Percentiles rank a stretch among this genome's conserved stretches.
These are phyloP conservation scores for Leersia perrieri DNA, from an alignment of 176 grass and related monocot species.

Conservation along the genomic window DNA sequence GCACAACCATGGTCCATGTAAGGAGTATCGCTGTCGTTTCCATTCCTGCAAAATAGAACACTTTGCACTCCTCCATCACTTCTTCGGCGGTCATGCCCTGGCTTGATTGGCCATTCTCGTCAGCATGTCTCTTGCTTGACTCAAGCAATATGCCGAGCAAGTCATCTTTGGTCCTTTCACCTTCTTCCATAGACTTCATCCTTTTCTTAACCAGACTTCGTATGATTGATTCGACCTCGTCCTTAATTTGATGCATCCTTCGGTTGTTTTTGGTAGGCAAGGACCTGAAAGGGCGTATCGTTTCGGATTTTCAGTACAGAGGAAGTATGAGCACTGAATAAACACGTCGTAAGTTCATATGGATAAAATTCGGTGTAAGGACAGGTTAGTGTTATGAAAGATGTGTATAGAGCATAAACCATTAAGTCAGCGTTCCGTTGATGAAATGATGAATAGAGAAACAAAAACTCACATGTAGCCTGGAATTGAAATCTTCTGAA, in stretches of 20 bases:
- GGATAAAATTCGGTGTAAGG: too few relatives aligned
- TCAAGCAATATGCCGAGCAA: slow-evolving; percentile 54
- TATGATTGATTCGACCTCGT: slow-evolving; percentile 38
- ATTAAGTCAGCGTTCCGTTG: too few relatives aligned
- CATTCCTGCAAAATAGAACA: slow-evolving; percentile 82
- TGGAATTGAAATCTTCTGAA: slow-evolving; percentile 37
- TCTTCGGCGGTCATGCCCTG: slow-evolving; percentile 49
- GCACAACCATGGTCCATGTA: slow-evolving; percentile 60
- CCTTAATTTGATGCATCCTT: slow-evolving; percentile 39
- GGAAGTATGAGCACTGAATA: neutral
- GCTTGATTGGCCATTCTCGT: slow-evolving; percentile 33
- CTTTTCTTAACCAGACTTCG: slow-evolving; percentile 37
- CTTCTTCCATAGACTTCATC: slow-evolving; percentile 42
- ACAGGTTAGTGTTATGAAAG: too few relatives aligned
- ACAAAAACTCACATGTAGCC: slow-evolving; percentile 43
- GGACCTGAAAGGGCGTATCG: slow-evolving; percentile 20
- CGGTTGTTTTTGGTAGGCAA: slow-evolving; percentile 51
- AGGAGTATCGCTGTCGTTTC: slow-evolving; percentile 70
- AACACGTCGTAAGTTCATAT: too few relatives aligned
- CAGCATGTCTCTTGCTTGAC: slow-evolving; percentile 35
- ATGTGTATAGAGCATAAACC: too few relatives aligned
- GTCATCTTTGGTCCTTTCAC: slow-evolving; percentile 38
- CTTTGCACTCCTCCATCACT: slow-evolving; percentile 66
- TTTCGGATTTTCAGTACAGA: neutral
- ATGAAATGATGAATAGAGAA: too few relatives aligned